Evolutionary conservation across 768 basidiomycete genomes (phyloP), one percentile per base, ranked within the genome.

Genomic region (Pluteus cervinus): DNA sequence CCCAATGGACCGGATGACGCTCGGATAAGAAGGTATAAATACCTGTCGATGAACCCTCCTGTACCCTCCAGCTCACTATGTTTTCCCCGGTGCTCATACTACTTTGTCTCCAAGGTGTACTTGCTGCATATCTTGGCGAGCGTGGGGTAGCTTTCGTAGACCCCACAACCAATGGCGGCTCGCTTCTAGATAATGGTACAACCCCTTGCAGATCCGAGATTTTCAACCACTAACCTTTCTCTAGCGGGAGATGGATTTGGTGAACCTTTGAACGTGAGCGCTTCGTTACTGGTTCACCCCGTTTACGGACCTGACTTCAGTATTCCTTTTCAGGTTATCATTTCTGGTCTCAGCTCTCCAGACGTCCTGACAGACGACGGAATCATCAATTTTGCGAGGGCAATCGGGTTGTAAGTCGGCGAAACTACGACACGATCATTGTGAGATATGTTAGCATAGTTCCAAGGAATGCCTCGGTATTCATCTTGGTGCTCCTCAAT

Each of bases 211-310:
- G 10, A 18, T 12, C 9, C 14, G 35, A 14, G 9, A 20, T 20
- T 37, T n/a, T 11, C 29, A 29, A 5, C 15, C 7, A n/a, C n/a
- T 14, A 17, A 30, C 0, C 7, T 11, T 21, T 37, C 24, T 25
- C 24, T 24, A 64, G 63, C 63, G 28, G 62, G 57, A 9, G 37
- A 44, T 24, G 57, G 57, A 10, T 45, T 45, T 5, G 86, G 86
- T 20, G 89, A 91, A 57, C 89, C 86, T n/a, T 61, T 89, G 24
- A 87, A 88, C 48, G 68, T 70, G 43, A 66, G 79, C 42, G 43
- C 74, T 15, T 69, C 5, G 61, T 55, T n/a, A 55, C 72, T 68
- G 7, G 31, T 26, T 43, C 10, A 29, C 24, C 17, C 7, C 39
- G 11, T 21, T 33, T 29, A 36, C 18, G 7, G 7, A 14, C n/a